Evolutionary conservation across 805 yeast species (phyloP).

Genomic region (Grigorovia jiainica): DNA sequence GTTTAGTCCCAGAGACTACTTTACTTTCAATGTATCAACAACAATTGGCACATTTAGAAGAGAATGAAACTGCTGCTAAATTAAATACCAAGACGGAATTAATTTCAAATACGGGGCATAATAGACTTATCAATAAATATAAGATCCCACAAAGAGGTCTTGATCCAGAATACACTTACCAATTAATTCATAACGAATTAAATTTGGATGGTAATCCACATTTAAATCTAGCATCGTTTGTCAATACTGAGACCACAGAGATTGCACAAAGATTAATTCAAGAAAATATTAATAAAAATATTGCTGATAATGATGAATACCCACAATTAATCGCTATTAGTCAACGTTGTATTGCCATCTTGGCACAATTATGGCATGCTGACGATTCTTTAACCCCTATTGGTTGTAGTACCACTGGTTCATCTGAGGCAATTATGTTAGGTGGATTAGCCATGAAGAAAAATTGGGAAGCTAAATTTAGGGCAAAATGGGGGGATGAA

Average conservation of each 20-base stretch:
- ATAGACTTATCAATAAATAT: constrained; percentile 36
- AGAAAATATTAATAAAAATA: constrained; percentile 74
- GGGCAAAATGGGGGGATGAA: constrained; percentile 46
- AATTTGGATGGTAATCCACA: constrained; percentile 77
- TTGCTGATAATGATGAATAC: constrained; percentile 91
- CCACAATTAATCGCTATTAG: constrained; percentile 77
- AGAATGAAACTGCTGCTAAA: neutral
- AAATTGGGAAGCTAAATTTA: constrained; percentile 66
- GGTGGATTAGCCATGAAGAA: constrained; percentile 92
- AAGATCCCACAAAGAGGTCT: constrained; percentile 51
- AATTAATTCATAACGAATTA: constrained; percentile 62
- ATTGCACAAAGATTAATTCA: constrained; percentile 42
- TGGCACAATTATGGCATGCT: constrained; percentile 77
- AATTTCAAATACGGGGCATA: neutral
- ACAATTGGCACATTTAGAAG: constrained; percentile 3
- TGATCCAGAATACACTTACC: constrained; percentile 43
- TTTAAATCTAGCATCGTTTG: constrained; percentile 82
- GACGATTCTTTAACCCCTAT: constrained; percentile 40
- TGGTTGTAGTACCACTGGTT: constrained; percentile 91
- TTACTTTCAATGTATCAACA: constrained; percentile 12
- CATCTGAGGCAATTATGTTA: constrained; percentile 87
- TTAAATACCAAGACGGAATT: neutral
- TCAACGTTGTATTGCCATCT: constrained; percentile 70
- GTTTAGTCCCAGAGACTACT: constrained; percentile 8
- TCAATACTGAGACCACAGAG: constrained; percentile 61